Base-by-base conservation (phyloP, 352 stramenopile species). In the Pseudoperonospora humuli region DNA sequence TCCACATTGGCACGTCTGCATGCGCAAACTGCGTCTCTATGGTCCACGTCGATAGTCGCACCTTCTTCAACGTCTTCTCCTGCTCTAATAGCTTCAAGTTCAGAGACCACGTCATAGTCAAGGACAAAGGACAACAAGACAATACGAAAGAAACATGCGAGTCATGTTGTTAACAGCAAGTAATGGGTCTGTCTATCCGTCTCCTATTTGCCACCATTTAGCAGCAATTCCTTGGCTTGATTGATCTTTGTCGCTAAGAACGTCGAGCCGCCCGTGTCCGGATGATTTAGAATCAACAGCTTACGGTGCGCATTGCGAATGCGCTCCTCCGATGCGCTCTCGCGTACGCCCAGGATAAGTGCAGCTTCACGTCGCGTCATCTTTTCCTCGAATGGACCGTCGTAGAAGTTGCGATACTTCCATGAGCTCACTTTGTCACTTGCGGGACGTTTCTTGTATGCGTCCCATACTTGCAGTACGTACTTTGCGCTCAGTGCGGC, bases 221-320 rank as follows among this genome's bases (percentile, higher is more conserved):
- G 77, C 53, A 99, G 69, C 40, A 98, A 75, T 61, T 98, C 95
- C 71, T 98, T 99, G 21, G 95, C 97, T 74, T 99, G 95, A 74
- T 99, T 99, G 50, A 99, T 96, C 75, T 99, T 99, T 33, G 93
- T 96, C 28, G 95, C 84, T 26, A 99, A 54, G 59, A 97, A 99
- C n/a, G 95, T 98, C 14, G 91, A 98, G 39, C 97, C 97, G 23
- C 97, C 97, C 36, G 92, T 98, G 80, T 99, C 96, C 15, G 97
- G 97, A 75, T 99, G 97, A 73, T 99, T 99, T 39, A 98, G 70
- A 55, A 99, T 96, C 17, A 99, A 64, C 26, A 99, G 74, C 62
- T 97, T 97, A 25, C 96, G 85, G 73, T 99, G 96, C 19, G 96
- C 95, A 46, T 98, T 97, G 61, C 97, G 97, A 50, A 99, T 97